phyloP scores from a whole-genome alignment of 495 filamentous ascomycete genomes.

The Xylaria longipes region DNA sequence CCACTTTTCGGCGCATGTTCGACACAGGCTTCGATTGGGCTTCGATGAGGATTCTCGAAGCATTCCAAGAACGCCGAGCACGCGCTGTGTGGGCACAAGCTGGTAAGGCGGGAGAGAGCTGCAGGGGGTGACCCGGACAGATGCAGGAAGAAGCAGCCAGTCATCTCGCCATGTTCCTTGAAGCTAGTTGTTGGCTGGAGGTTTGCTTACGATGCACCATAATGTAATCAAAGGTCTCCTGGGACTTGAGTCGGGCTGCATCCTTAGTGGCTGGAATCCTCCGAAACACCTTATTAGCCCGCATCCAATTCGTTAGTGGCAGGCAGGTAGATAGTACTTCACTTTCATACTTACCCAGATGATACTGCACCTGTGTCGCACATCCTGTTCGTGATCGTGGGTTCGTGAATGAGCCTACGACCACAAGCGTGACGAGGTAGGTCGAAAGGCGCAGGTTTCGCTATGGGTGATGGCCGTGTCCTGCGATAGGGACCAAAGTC shows the following conservation, averaged over 20 bases:
- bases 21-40: conserved; percentile 29
- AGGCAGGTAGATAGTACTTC: background rate
- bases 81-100: conserved; percentile 15
- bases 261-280: conserved; percentile 27
- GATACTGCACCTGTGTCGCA: background rate
- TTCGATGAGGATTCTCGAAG: conserved; percentile 45
- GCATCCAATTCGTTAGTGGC: conserved; percentile 5
- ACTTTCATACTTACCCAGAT: background rate
- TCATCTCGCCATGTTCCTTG: conserved; percentile 19
- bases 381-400: background rate
- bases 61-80: conserved; percentile 38
- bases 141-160: conserved; percentile 27
- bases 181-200: conserved; percentile 15
- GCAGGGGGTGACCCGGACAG: conserved; percentile 27
- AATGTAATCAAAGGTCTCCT: conserved; percentile 25
- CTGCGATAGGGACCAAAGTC: background rate
- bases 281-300: conserved; percentile 24
- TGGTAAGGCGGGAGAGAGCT: conserved; percentile 25
- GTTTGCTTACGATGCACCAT: conserved; percentile 28
- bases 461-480: background rate
- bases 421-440: background rate
- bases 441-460: background rate
- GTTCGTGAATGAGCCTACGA: background rate
- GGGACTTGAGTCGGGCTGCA: conserved; percentile 26
- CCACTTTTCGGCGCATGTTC: conserved; percentile 18